Evolutionary conservation across 129 eudicot species (phyloP).

Genomic region (Lactuca saligna): DNA sequence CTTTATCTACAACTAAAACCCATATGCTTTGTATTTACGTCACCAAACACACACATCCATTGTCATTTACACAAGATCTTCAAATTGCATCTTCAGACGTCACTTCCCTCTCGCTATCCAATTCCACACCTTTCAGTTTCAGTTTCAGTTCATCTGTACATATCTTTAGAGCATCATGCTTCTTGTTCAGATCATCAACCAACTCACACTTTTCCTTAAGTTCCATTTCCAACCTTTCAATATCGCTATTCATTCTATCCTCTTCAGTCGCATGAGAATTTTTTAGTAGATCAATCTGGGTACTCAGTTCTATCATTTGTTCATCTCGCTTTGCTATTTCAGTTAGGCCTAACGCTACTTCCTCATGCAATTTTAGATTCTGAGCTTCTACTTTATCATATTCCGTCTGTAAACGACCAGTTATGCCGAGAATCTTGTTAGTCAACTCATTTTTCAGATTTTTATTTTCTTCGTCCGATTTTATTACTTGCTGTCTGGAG

Average conservation of each 20-base stretch:
- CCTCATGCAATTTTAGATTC: conserved; percentile 45
- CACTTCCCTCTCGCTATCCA: conserved; percentile 36
- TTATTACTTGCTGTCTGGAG: too few species aligned
- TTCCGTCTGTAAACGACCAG: conserved; percentile 34
- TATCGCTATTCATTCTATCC: conserved; percentile 33
- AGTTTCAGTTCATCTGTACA: conserved; percentile 32
- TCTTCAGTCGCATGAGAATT: conserved; percentile 36
- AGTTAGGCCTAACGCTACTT: conserved; percentile 23
- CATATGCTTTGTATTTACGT: background rate
- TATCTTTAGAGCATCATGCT: conserved; percentile 39
- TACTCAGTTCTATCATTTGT: conserved; percentile 43
- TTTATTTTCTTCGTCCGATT: conserved; percentile 37
- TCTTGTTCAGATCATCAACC: conserved; percentile 38
- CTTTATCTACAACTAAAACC: background rate
- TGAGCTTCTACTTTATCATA: conserved; percentile 43
- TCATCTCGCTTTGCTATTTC: conserved; percentile 42
- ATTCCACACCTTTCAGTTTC: conserved; percentile 44
- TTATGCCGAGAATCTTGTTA: conserved; percentile 34
- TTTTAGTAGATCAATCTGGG: conserved; percentile 38
- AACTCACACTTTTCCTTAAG: conserved; percentile 26
- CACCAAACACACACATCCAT: too few species aligned
- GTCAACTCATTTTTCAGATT: conserved; percentile 28
- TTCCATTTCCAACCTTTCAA: conserved; percentile 36
- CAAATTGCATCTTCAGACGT: conserved; percentile 28
- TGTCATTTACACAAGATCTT: too few species aligned